phyloP scores from a whole-genome alignment of 495 filamentous ascomycete species.

The Elasticomyces elasticus region DNA sequence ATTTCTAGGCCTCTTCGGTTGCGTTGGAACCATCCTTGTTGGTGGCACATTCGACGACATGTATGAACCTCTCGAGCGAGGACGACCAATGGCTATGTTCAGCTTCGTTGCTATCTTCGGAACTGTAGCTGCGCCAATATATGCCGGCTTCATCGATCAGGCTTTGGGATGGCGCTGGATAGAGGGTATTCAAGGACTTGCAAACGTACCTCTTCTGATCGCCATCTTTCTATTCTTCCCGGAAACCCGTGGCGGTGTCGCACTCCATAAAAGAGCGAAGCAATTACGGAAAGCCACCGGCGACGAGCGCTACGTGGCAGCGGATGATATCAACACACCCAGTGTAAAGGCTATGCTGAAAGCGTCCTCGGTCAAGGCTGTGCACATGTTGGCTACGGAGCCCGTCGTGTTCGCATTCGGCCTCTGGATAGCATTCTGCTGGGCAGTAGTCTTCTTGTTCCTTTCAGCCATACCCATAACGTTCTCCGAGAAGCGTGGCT shows the following conservation, averaged over 20 bases:
- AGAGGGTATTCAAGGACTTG: constrained; percentile 18
- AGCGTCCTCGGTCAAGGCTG: constrained; percentile 28
- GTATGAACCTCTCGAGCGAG: constrained; percentile 6
- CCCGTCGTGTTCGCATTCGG: constrained; percentile 28
- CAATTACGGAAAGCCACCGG: constrained; percentile 26
- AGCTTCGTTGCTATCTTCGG: constrained; percentile 19
- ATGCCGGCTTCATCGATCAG: constrained; percentile 17
- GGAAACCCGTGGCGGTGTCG: constrained; percentile 31
- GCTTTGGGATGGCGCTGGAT: constrained; percentile 18
- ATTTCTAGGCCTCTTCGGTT: constrained; percentile 22
- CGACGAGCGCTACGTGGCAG: constrained; percentile 25
- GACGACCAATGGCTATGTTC: constrained; percentile 17
- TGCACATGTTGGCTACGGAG: constrained; percentile 30
- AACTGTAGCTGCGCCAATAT: constrained; percentile 19
- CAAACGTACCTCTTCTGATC: constrained; percentile 14
- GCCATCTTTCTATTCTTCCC: constrained; percentile 28
- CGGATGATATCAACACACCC: constrained; percentile 28
- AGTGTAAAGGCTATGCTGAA: constrained; percentile 23
- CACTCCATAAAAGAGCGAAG: constrained; percentile 31
- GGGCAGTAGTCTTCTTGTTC: constrained; percentile 19
- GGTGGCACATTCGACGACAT: constrained; percentile 19
- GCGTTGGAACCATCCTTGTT: constrained; percentile 18
- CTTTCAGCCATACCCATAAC: constrained; percentile 14
- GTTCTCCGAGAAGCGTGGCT: constrained; percentile 18
- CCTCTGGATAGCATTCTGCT: constrained; percentile 20